A percentile compares a stretch with the other conserved stretches of the same genome.
Conservation (phyloP, 2,329 filamentous ascomycete species). For the Zymoseptoria ardabiliae region DNA sequence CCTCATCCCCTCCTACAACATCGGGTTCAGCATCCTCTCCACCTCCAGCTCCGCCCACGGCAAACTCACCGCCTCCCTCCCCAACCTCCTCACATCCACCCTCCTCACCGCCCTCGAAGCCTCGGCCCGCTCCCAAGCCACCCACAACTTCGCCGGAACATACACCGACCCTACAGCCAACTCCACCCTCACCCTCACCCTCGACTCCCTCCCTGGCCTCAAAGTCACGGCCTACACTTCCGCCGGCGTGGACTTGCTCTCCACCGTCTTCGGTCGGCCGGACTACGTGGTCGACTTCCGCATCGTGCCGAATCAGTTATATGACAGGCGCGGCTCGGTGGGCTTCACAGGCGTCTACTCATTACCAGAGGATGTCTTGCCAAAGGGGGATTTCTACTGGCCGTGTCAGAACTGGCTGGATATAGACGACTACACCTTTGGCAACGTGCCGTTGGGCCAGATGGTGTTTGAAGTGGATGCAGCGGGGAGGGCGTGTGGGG, state of each 20-base stretch:
- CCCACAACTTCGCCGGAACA: slow-evolving; percentile 21
- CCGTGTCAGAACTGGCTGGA: slow-evolving; percentile 13
- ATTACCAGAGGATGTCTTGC: slow-evolving; percentile 6
- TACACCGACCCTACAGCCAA: slow-evolving; percentile 14
- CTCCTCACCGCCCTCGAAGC: slow-evolving; percentile 24
- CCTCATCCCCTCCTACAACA: slow-evolving; percentile 42
- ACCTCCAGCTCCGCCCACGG: slow-evolving; percentile 16
- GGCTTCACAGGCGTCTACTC: slow-evolving; percentile 15
- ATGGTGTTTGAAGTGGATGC: slow-evolving; percentile 21
- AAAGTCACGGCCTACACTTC: slow-evolving; percentile 26
- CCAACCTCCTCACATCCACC: slow-evolving; percentile 17
- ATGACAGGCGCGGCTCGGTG: slow-evolving; percentile 4
- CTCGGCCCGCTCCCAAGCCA: slow-evolving; percentile 24
- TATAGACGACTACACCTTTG: slow-evolving; percentile 17
- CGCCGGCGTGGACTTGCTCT: slow-evolving; percentile 30
- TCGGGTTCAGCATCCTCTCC: slow-evolving; percentile 37
- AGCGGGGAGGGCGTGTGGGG: slow-evolving; percentile 7
- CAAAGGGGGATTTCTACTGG: slow-evolving; percentile 13
- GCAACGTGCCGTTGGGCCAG: slow-evolving; percentile 14
- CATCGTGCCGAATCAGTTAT: slow-evolving; percentile 23
- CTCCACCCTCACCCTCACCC: slow-evolving; percentile 23
- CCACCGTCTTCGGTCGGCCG: slow-evolving; percentile 9
- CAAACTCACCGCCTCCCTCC: slow-evolving; percentile 7
- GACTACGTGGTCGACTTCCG: slow-evolving; percentile 14
- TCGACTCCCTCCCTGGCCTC: slow-evolving; percentile 22